These are phyloP conservation scores for Macrophomina phaseolina DNA, from an alignment of 2,329 filamentous ascomycete genomes.

Conservation along the genomic window DNA sequence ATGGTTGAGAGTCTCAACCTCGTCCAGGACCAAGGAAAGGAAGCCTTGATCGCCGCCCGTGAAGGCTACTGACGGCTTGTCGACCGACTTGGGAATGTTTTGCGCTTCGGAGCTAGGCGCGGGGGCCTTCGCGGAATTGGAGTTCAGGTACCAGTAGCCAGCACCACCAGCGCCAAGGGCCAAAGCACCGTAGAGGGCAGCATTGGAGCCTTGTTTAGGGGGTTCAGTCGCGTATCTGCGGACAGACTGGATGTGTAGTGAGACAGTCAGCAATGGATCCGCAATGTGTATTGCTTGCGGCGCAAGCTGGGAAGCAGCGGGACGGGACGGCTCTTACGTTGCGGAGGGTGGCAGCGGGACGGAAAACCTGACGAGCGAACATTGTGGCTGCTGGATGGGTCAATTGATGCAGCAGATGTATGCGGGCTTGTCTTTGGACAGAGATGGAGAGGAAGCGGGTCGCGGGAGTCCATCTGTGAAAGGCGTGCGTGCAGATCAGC, in stretches of 20 bases:
- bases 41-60: slow-evolving; percentile 90
- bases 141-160: slow-evolving; percentile 59
- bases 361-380: slow-evolving; percentile 52
- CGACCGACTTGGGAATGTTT: slow-evolving; percentile 48
- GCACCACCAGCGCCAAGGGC: slow-evolving; percentile 61
- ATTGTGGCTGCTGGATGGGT: slow-evolving; percentile 37
- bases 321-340: slow-evolving; percentile 40
- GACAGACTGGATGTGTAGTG: slow-evolving; percentile 56
- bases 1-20: slow-evolving; percentile 81
- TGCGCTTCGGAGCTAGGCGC: slow-evolving; percentile 42
- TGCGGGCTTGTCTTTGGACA: neutral
- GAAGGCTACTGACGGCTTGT: slow-evolving; percentile 62
- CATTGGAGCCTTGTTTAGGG: slow-evolving; percentile 63
- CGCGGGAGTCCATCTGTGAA: neutral
- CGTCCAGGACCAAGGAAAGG: slow-evolving; percentile 78
- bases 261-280: slow-evolving; percentile 27
- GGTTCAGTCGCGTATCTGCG: slow-evolving; percentile 74
- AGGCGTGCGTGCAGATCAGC: slow-evolving; percentile 20
- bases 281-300: slow-evolving; percentile 31
- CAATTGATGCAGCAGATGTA: slow-evolving; percentile 16
- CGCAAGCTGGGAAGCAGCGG: slow-evolving; percentile 26
- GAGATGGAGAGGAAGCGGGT: slow-evolving; percentile 14
- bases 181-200: slow-evolving; percentile 65
- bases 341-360: slow-evolving; percentile 48
- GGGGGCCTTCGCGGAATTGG: slow-evolving; percentile 34